Evolutionary conservation across 2,329 filamentous ascomycete genomes (phyloP).

Genomic region (Grosmannia serpens): DNA sequence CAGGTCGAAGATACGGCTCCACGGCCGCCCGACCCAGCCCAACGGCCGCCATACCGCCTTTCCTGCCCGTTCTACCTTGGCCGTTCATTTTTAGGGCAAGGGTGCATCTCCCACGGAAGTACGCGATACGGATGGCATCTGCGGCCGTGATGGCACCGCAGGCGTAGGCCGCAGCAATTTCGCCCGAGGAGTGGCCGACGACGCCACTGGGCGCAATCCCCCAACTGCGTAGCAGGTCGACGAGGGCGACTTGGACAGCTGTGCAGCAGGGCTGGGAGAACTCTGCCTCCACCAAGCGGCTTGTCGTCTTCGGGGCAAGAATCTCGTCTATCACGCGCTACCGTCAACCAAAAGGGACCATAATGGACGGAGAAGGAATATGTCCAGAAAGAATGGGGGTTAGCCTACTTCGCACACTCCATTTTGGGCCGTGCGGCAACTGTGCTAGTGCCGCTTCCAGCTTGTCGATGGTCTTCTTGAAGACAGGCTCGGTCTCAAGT

Average conservation of each 20-base stretch:
- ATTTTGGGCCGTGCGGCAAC: conserved; percentile 8
- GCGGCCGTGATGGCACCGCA: conserved; percentile 9
- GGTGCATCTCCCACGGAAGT: too few species aligned
- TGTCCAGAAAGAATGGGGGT: too few species aligned
- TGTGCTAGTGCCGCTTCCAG: conserved; percentile 9
- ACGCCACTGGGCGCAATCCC: conserved; percentile 12
- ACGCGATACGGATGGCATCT: conserved; percentile 9
- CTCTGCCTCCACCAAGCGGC: conserved; percentile 9
- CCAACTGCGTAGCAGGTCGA: conserved; percentile 17
- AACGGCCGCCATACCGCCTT: neutral
- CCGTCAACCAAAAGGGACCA: neutral
- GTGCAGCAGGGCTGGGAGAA: conserved; percentile 22
- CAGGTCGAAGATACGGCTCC: neutral
- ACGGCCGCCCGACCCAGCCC: conserved; percentile 2
- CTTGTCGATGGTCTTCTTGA: conserved; percentile 10
- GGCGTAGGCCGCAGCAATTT: conserved; percentile 17
- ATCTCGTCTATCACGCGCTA: neutral
- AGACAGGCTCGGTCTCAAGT: neutral
- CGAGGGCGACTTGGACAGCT: conserved; percentile 23
- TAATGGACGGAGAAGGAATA: too few species aligned
- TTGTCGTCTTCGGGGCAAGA: neutral
- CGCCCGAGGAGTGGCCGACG: conserved; percentile 15
- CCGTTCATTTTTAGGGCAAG: too few species aligned
- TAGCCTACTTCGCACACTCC: too few species aligned
- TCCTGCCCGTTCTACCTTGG: too few species aligned